Conservation (phyloP, 2,329 filamentous ascomycete genomes). For the Hypoxylon sp. region DNA sequence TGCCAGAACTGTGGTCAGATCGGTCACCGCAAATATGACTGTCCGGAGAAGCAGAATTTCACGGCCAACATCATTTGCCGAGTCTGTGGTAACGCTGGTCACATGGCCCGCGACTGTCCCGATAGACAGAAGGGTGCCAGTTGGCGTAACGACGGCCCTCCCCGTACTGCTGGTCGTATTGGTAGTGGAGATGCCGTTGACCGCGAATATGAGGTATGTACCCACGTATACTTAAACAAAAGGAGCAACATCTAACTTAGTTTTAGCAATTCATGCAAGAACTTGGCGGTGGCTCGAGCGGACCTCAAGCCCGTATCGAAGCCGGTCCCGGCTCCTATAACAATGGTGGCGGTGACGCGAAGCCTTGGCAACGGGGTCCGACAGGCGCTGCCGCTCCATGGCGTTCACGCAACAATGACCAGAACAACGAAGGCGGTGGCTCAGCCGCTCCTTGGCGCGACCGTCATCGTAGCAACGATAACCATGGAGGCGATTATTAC, state of each 20-base stretch:
- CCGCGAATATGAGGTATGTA: constrained; percentile 90
- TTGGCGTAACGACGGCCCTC: constrained; percentile 83
- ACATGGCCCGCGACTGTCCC: constrained; percentile 98
- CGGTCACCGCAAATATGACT: constrained; percentile 98
- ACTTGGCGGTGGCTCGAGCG: constrained; percentile 80
- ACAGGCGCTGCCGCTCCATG: constrained; percentile 89
- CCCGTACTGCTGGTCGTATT: constrained; percentile 74
- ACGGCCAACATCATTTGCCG: constrained; percentile 99
- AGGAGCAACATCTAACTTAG: constrained; percentile 58
- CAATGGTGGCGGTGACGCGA: constrained; percentile 71
- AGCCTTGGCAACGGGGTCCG: constrained; percentile 90
- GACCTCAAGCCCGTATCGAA: constrained; percentile 85
- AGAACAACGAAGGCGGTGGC: constrained; percentile 61
- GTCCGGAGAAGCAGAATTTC: constrained; percentile 96
- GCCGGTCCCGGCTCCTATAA: constrained; percentile 79
- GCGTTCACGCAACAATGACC: constrained; percentile 71
- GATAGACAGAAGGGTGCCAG: constrained; percentile 91
- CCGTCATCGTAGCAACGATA: constrained; percentile 64
- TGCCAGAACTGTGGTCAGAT: constrained; percentile 99
- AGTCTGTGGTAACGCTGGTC: constrained; percentile 96
- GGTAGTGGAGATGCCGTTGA: constrained; percentile 88
- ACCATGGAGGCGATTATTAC: constrained; percentile 62
- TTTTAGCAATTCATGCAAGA: constrained; percentile 95
- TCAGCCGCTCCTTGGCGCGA: constrained; percentile 76
- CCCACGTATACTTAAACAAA: neutral